Conservation (phyloP, 2,329 filamentous ascomycete genomes). For the Conoideocrella luteorostrata region DNA sequence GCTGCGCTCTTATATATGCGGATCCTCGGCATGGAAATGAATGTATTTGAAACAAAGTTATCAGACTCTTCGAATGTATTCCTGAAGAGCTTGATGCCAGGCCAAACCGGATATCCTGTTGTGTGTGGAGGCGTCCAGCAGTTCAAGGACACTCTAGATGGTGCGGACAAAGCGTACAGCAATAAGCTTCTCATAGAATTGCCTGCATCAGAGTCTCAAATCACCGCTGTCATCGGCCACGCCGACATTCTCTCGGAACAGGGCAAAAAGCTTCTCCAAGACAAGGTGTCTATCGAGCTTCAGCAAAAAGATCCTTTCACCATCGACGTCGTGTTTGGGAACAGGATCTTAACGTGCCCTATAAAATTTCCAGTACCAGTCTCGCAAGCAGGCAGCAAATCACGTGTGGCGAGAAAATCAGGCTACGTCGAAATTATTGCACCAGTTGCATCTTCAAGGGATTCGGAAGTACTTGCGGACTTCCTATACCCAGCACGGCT, state of each 20-base stretch:
- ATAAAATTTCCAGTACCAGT: slow-evolving; percentile 36
- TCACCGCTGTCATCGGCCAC: slow-evolving; percentile 32
- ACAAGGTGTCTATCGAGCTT: slow-evolving; percentile 31
- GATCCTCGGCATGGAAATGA: slow-evolving; percentile 20
- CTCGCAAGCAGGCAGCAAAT: slow-evolving; percentile 25
- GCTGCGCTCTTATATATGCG: slow-evolving; percentile 17
- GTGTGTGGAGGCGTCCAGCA: slow-evolving; percentile 17
- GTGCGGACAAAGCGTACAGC: slow-evolving; percentile 14
- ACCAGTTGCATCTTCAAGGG: slow-evolving; percentile 19
- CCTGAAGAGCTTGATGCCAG: slow-evolving; percentile 30
- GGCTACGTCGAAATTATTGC: slow-evolving; percentile 39
- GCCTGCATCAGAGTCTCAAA: slow-evolving; percentile 19
- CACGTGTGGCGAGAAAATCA: slow-evolving; percentile 36
- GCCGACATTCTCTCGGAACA: slow-evolving; percentile 29
- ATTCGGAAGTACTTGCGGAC: slow-evolving; percentile 19
- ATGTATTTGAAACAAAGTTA: slow-evolving; percentile 26
- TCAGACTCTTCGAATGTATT: slow-evolving; percentile 24
- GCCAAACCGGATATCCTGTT: slow-evolving; percentile 22
- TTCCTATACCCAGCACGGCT: slow-evolving; percentile 32
- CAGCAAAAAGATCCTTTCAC: slow-evolving; percentile 32
- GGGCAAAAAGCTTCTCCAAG: slow-evolving; percentile 29
- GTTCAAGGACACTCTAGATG: slow-evolving; percentile 14
- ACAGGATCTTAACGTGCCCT: slow-evolving; percentile 22
- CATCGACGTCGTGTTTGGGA: slow-evolving; percentile 34
- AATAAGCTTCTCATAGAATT: slow-evolving; percentile 24